Base-by-base conservation (phyloP, 2,329 filamentous ascomycete species). In the Aspergillus novofumigatus region DNA sequence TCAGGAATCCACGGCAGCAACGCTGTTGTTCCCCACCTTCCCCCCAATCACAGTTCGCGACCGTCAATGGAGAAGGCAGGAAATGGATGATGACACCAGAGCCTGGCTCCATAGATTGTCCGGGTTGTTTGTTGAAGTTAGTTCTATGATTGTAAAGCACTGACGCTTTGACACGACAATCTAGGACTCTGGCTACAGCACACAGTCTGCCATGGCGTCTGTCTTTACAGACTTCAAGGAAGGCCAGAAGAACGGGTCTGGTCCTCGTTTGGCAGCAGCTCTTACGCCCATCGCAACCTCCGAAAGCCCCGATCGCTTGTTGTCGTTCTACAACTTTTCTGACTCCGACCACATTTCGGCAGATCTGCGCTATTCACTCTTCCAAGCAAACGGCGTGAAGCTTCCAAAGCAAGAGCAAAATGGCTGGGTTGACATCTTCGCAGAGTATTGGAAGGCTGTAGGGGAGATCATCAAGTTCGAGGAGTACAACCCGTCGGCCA, bases 351-450 rank as follows among this genome's bases (percentile, higher is more conserved):
- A 84, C 65, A 79, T 87, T 51, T 85, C 86, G 61, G 80, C 81
- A 38, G 89, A 94, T 66, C 80, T 97, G 54, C 86, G 87, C 56
- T 86, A 89, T 68, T 74, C 77, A 49, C 81, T 94, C 56, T 84
- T 93, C 58, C 85, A 87, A 63, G 85, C 79, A 26, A 80, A 78
- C 57, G 78, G 80, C 29, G 74, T 78, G 29, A 81, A 78, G 53
- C 72, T 91, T 25, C 77, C 81, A n/a, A 81, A 84, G 44, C 82
- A 86, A 44, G 91, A 96, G 76, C 79, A 85, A 25, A 83, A 82
- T 57, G 88, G 87, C n/a, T 99, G 94, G 94, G 80, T 88, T 0
- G 92, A 96, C 42, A 86, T 97, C 29, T 96, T 92, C 69, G 79
- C 83, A 38, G 81, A 85, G 21, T 96, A 92, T 70, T 97, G 92